Evolutionary conservation across 768 basidiomycete species (phyloP).

Genomic region (Leccinum obscurum): DNA sequence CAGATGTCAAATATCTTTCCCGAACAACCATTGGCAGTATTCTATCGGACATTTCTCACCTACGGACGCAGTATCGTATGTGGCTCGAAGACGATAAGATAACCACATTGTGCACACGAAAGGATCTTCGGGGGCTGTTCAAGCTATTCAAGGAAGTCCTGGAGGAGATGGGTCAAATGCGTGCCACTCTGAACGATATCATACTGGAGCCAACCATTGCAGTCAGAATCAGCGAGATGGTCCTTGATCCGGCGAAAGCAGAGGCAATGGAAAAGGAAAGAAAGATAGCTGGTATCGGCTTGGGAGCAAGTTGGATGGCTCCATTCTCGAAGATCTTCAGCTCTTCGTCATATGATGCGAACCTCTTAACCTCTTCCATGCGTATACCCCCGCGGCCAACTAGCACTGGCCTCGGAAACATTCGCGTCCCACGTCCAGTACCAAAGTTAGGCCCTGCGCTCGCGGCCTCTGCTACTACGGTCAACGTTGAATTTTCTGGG

Average conservation of each 20-base stretch:
- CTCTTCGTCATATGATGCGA: conserved; percentile 31
- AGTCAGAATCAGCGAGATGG: conserved; percentile 65
- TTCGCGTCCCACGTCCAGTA: conserved; percentile 47
- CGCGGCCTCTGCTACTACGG: conserved; percentile 85
- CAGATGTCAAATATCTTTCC: conserved; percentile 86
- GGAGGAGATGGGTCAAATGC: conserved; percentile 76
- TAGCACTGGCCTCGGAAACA: conserved; percentile 26
- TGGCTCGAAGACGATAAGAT: conserved; percentile 75
- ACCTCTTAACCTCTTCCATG: conserved; percentile 9
- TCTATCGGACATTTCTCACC: conserved; percentile 61
- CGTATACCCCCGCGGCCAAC: conserved; percentile 30
- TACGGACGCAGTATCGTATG: conserved; percentile 74
- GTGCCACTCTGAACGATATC: conserved; percentile 83
- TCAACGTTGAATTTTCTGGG: conserved; percentile 94
- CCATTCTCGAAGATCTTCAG: conserved; percentile 83
- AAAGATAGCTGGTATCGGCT: conserved; percentile 31
- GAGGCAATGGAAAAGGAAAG: conserved; percentile 40
- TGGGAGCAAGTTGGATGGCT: conserved; percentile 71
- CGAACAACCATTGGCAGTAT: conserved; percentile 77
- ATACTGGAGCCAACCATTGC: conserved; percentile 86
- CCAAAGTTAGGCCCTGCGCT: conserved; percentile 85
- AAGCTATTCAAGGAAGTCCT: conserved; percentile 86
- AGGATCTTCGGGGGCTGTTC: conserved; percentile 80
- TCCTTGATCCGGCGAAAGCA: conserved; percentile 58
- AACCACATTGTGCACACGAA: conserved; percentile 62